Conservation (phyloP, 225 moss, liverwort and hornwort genomes). For the Physcomitrium patens region DNA sequence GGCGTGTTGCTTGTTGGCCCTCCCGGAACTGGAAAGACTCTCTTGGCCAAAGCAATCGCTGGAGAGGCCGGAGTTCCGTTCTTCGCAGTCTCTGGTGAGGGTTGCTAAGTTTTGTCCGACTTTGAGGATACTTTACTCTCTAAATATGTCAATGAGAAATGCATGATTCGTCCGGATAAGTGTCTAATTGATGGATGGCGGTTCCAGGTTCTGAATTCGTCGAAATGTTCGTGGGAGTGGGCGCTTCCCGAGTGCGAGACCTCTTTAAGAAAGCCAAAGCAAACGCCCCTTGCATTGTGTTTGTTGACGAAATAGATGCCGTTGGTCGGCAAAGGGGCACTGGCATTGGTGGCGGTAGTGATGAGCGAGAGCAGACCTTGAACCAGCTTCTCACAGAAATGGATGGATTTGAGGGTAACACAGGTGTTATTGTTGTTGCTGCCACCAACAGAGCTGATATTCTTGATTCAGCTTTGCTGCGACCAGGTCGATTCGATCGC, state of each 20-base stretch:
- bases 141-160: neutral
- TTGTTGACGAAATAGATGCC: conserved; percentile 53
- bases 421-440: conserved; percentile 50
- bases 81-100: conserved; percentile 60
- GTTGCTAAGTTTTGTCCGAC: no score
- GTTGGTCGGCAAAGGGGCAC: conserved; percentile 50
- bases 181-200: neutral
- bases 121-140: neutral
- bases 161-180: neutral
- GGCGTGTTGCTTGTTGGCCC: conserved; percentile 80
- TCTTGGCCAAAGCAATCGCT: conserved; percentile 79
- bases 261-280: conserved; percentile 55
- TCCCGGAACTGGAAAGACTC: conserved; percentile 81
- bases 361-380: conserved; percentile 52
- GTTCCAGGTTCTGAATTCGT: conserved; percentile 44
- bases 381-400: conserved; percentile 53
- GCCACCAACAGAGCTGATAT: conserved; percentile 52
- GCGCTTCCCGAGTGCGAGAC: conserved; percentile 49
- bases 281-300: conserved; percentile 50
- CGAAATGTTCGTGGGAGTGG: conserved; percentile 52
- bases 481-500: conserved; percentile 52
- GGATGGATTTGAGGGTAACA: conserved; percentile 53
- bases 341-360: conserved; percentile 48
- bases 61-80: conserved; percentile 87
- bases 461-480: conserved; percentile 44